Base-by-base conservation (phyloP, 1,139 yeast genomes). In the Candida pseudocylindracea region DNA sequence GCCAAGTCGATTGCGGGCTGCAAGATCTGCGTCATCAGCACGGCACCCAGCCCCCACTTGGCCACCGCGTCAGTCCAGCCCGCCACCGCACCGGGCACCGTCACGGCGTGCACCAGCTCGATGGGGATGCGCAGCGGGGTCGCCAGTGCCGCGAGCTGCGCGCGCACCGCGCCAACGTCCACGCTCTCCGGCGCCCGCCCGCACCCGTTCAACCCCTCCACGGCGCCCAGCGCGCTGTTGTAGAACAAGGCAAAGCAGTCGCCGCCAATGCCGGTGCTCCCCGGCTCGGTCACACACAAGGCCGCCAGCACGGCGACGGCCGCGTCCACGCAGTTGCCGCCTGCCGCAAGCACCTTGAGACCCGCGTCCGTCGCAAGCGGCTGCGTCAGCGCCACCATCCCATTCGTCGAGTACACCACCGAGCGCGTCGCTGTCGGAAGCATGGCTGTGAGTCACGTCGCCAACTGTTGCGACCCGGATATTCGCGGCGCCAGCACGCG, bases 241-340 rank as follows among this genome's bases (percentile, higher is more conserved):
- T 72, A 73, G 45, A 58, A 72, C 33, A 78, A 52, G 2, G 72
- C 67, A 54, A 76, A 79, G 38, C 79, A 72, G 46, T 79, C 93
- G 27, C 92, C 92, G 3, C 92, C 93, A 35, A 78, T 63, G 10
- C 91, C 91, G 1, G 88, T 78, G 38, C 80, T 72, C 27, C 67
- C 63, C 0, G 92, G 91, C 45, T 79, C 93, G 3, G 72, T 54
- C 10, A 78, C 67, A 38, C 75, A 65, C 30, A 79, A 55, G 7
- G 73, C 79, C 5, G 92, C 88, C 7, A 83, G 69, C 26, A 72
- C 69, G 0, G 88, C 92, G 27, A 79, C 75, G 8, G 80, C 74
- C 2, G 92, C 92, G 45, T 69, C 73, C 9, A 79, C 79, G 35
- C 85, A 75, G 46, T 79, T 79, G 1, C 93, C 92, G 4, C 92